Base-by-base conservation (phyloP, 192 early-diverging fungal species). In the Mortierella alpina region DNA sequence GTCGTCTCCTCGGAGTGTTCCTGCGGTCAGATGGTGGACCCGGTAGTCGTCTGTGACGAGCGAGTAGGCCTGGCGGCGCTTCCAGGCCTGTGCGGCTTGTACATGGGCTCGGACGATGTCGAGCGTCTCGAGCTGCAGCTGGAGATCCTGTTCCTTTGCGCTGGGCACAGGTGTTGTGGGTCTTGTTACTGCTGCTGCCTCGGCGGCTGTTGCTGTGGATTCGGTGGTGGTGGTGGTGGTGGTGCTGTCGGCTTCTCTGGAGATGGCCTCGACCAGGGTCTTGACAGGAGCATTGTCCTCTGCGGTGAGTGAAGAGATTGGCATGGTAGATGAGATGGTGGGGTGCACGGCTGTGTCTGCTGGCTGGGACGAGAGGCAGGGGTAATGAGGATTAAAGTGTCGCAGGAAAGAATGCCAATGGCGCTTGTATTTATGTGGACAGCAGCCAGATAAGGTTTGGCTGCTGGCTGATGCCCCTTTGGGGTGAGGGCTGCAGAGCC, bases 1-100 rank as follows among this genome's bases (percentile, higher is more conserved):
- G 44, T 83, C 86, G 57, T 87, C 86, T 3, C 89, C 91, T 47
- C 80, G 64, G 14, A 92, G 64, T 7, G 86, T 84, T 48, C 84
- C 83, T 13, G 86, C 86, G 0, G 84, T 84, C 20, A 88, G 78
- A 66, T 84, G 80, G 22, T 83, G 57, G 2, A 62, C n/a, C 12
- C 59, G 18, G 50, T 66, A 66, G 2, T 79, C 75, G 7, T 78
- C 74, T 10, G 58, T 72, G 51, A 85, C 66, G 9, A 65, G 57
- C 7, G 82, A 67, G 49, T 77, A 76, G 11, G 74, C 82, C 23
- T 48, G 55, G n/a, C 59, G 69, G 17, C 77, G 77, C 39, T 7
- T 72, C 77, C 77, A 80, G 58, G 49, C 42, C 23, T 66, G 53
- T 10, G 69, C 4, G 9, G 72, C 60, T 2, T 53, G 54, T 7